Evolutionary conservation across 139 green algal species (phyloP).

Genomic region (Coelastrella sp.): DNA sequence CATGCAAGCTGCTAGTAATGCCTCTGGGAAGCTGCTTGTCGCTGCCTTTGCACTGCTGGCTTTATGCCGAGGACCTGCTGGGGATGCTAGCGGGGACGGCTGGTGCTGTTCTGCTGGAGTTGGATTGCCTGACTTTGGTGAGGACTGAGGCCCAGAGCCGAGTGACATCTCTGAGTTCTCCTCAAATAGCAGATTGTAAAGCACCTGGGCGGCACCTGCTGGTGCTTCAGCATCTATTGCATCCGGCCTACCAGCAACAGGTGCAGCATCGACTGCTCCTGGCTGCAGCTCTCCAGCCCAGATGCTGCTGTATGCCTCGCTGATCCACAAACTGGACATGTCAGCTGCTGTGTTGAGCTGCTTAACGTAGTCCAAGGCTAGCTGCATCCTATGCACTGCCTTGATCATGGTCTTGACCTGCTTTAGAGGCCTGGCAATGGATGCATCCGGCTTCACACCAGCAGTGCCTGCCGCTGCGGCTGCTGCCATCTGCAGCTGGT

Average conservation of each 20-base stretch:
- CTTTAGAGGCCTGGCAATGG: slow-evolving; percentile 37
- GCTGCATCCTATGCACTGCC: slow-evolving; percentile 36
- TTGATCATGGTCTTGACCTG: slow-evolving; percentile 42
- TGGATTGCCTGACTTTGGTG: not conserved
- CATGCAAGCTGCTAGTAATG: slow-evolving; percentile 9
- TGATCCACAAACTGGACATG: slow-evolving; percentile 19
- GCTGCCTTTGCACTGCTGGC: not conserved
- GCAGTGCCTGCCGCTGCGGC: slow-evolving; percentile 19
- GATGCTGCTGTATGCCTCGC: not conserved
- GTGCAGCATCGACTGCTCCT: not conserved
- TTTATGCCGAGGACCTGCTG: not conserved
- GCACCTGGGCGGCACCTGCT: not conserved
- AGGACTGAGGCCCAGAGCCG: too few species aligned
- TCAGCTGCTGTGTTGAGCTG: slow-evolving; percentile 26
- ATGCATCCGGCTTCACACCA: slow-evolving; percentile 22
- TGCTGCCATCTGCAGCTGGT: slow-evolving; percentile 41
- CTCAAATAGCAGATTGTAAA: slow-evolving; percentile 26
- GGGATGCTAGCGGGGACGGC: too few species aligned
- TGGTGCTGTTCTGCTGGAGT: not conserved
- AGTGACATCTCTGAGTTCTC: too few species aligned
- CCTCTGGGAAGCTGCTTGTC: slow-evolving; percentile 2
- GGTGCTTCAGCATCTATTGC: not conserved
- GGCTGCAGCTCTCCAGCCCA: not conserved
- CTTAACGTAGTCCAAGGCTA: not conserved
- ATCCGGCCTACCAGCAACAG: not conserved